Percentiles rank a stretch among this genome's conserved stretches.
phyloP scores from a whole-genome alignment of 1,284 basidiomycete species.

The Mycosarcoma mackinlayi region DNA sequence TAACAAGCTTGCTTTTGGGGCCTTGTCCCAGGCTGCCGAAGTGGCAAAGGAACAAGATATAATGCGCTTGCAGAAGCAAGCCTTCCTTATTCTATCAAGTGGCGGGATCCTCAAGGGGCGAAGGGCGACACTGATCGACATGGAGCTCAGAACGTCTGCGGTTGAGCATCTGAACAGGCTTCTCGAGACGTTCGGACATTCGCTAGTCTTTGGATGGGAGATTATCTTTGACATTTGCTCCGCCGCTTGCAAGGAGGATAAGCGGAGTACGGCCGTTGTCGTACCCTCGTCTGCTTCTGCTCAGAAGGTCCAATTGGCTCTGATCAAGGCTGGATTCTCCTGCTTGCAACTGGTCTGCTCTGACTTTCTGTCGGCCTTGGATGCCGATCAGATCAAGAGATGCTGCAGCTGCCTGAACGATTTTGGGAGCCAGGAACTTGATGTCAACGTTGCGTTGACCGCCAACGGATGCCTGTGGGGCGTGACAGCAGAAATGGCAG shows the following conservation, averaged over 20 bases:
- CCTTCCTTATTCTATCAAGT: conserved; percentile 82
- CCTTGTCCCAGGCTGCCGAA: conserved; percentile 72
- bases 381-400: conserved; percentile 80
- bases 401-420: conserved; percentile 90
- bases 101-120: conserved; percentile 77
- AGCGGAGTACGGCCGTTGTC: conserved; percentile 51
- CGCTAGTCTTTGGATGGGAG: conserved; percentile 89
- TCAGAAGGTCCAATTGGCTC: conserved; percentile 66
- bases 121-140: conserved; percentile 62
- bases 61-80: conserved; percentile 79
- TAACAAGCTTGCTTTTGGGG: conserved; percentile 73
- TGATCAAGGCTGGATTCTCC: conserved; percentile 88
- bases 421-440: conserved; percentile 85
- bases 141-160: conserved; percentile 85
- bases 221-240: conserved; percentile 82
- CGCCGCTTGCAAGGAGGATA: conserved; percentile 41
- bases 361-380: conserved; percentile 85
- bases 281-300: conserved; percentile 25
- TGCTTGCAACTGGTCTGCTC: conserved; percentile 89
- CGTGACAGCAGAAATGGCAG: conserved; percentile 63
- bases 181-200: conserved; percentile 89
- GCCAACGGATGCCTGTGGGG: conserved; percentile 64
- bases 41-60: conserved; percentile 68
- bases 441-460: conserved; percentile 94
- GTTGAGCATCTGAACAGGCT: conserved; percentile 86